These are phyloP conservation scores for Coemansia nantahalensis DNA, from an alignment of 192 early-diverging fungal species.

Conservation along the genomic window DNA sequence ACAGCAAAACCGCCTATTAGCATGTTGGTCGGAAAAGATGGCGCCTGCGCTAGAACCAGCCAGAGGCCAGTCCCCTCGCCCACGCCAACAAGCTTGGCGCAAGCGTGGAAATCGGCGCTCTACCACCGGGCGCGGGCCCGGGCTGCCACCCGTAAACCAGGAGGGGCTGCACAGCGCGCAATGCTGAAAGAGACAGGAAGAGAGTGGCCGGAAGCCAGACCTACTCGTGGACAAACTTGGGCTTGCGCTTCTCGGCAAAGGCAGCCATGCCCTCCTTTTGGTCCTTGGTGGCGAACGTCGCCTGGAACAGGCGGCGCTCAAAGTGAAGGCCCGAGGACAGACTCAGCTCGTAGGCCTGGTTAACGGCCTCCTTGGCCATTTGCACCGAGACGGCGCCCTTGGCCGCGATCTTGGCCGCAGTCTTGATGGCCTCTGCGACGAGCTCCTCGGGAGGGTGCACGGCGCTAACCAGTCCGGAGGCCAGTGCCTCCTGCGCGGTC, in stretches of 20 bases:
- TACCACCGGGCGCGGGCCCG: too few species aligned
- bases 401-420: conserved; percentile 79
- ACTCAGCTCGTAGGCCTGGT: conserved; percentile 88
- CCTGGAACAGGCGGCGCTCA: conserved; percentile 94
- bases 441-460: conserved; percentile 84
- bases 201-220: too few species aligned
- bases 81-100: too few species aligned
- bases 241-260: conserved; percentile 88
- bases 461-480: conserved; percentile 81
- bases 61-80: too few species aligned
- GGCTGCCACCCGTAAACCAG: too few species aligned
- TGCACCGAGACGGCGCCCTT: conserved; percentile 84
- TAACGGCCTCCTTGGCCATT: conserved; percentile 97
- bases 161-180: too few species aligned
- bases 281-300: conserved; percentile 86
- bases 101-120: too few species aligned
- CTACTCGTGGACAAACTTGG: conserved; percentile 85
- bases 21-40: too few species aligned
- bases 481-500: conserved; percentile 82
- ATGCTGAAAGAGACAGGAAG: too few species aligned
- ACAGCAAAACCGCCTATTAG: too few species aligned
- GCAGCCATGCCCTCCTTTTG: conserved; percentile 97
- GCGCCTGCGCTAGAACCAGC: too few species aligned
- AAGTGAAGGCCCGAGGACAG: conserved; percentile 81
- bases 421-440: conserved; percentile 87